Evolutionary conservation across 129 eudicot genomes (phyloP).

Genomic region (Flaveria bidentis): DNA sequence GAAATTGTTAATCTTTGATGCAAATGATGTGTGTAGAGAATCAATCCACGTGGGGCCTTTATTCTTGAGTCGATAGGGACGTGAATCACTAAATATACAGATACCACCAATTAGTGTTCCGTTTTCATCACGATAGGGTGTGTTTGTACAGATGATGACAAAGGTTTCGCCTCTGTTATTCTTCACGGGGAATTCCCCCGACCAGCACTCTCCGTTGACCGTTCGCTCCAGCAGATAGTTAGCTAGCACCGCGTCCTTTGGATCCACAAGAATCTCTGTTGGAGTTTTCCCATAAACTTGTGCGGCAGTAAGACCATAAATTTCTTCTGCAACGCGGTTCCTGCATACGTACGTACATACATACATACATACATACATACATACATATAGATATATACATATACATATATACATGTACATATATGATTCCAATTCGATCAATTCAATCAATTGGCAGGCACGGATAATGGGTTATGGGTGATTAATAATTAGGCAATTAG

Average conservation of each 20-base stretch:
- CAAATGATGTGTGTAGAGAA: background rate
- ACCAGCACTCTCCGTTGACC: conserved; percentile 61
- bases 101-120: conserved; percentile 56
- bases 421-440: no score
- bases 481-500: no score
- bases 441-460: no score
- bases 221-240: conserved; percentile 42
- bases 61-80: conserved; percentile 43
- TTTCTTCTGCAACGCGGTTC: conserved; percentile 59
- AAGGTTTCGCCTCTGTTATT: conserved; percentile 56
- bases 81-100: conserved; percentile 54
- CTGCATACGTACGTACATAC: conserved; percentile 32
- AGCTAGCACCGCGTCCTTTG: conserved; percentile 37
- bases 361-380: no score
- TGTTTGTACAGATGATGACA: conserved; percentile 44
- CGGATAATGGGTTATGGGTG: no score
- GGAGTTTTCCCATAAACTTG: conserved; percentile 66
- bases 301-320: conserved; percentile 65
- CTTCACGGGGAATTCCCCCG: conserved; percentile 68
- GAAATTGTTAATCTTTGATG: no score
- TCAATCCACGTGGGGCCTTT: no score
- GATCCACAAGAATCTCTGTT: conserved; percentile 42
- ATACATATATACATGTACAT: no score
- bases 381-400: no score
- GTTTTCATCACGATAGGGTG: conserved; percentile 61